Evolutionary conservation across 192 early-diverging fungal genomes (phyloP).

Genomic region (Fimicolochytrium jonesii): DNA sequence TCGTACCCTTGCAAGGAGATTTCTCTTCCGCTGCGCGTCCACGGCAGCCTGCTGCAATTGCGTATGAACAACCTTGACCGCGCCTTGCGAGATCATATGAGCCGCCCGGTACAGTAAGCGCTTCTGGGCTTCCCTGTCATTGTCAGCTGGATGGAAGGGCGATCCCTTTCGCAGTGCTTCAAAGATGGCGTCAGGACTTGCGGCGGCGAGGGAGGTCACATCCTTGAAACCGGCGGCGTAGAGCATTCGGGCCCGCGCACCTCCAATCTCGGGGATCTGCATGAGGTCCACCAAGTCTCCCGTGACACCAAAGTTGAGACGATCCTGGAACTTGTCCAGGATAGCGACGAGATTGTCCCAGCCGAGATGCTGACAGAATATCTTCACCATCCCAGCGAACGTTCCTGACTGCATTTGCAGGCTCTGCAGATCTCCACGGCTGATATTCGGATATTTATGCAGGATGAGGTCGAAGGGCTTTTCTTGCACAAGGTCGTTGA

Average conservation of each 20-base stretch:
- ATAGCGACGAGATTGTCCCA: slow-evolving; percentile 25
- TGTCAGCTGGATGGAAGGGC: slow-evolving; percentile 9
- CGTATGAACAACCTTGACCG: slow-evolving; percentile 7
- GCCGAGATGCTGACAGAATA: slow-evolving; percentile 39
- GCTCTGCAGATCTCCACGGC: slow-evolving; percentile 27
- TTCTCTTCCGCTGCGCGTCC: slow-evolving; percentile 2
- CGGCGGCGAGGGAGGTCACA: slow-evolving; percentile 8
- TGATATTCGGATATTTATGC: slow-evolving; percentile 26
- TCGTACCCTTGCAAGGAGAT: slow-evolving; percentile 3
- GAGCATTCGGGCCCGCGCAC: slow-evolving; percentile 10
- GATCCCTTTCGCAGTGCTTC: slow-evolving; percentile 1
- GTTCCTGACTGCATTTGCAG: slow-evolving; percentile 32
- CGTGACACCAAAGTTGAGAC: slow-evolving; percentile 34
- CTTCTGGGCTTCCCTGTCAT: neutral
- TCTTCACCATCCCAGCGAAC: slow-evolving; percentile 46
- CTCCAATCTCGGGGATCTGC: slow-evolving; percentile 28
- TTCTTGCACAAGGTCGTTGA: slow-evolving; percentile 39
- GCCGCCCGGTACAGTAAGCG: slow-evolving; percentile 15
- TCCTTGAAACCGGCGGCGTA: slow-evolving; percentile 19
- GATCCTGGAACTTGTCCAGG: slow-evolving; percentile 30
- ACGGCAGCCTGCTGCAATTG: slow-evolving; percentile 9
- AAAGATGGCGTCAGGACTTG: slow-evolving; percentile 20
- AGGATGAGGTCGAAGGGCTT: slow-evolving; percentile 22
- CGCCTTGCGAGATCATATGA: slow-evolving; percentile 12
- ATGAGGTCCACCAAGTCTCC: slow-evolving; percentile 32